Evolutionary conservation across 2,329 filamentous ascomycete species (phyloP).

Genomic region (Apiospora aurea): DNA sequence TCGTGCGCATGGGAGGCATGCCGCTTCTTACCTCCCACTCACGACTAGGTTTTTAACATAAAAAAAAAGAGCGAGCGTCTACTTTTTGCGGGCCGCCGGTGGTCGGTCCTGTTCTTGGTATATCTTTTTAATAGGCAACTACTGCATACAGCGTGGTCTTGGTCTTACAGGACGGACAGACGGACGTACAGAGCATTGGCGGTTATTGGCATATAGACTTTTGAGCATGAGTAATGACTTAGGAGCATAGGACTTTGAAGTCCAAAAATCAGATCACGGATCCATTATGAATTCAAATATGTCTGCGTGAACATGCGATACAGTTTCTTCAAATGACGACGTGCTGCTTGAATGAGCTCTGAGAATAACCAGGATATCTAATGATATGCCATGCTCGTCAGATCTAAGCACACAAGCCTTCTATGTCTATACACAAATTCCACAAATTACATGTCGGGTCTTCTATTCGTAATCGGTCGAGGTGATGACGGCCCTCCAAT

Average conservation of each 20-base stretch:
- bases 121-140: neutral
- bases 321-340: no score
- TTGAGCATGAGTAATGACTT: constrained; percentile 20
- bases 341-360: no score
- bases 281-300: neutral
- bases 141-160: constrained; percentile 9
- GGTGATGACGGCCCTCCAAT: constrained; percentile 55
- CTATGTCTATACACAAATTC: neutral
- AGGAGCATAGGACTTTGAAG: neutral
- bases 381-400: neutral
- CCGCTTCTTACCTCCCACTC: neutral
- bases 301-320: neutral
- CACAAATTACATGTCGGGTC: neutral
- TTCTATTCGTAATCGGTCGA: constrained; percentile 46
- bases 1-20: neutral
- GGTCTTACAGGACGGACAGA: neutral
- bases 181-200: neutral
- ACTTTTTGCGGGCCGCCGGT: neutral
- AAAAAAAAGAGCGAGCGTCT: neutral
- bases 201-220: neutral
- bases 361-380: neutral
- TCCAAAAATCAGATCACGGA: constrained; percentile 1
- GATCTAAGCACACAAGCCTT: neutral
- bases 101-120: neutral
- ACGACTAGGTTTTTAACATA: neutral